phyloP scores from a whole-genome alignment of 139 green algal genomes.

The Auxenochlorella protothecoides region DNA sequence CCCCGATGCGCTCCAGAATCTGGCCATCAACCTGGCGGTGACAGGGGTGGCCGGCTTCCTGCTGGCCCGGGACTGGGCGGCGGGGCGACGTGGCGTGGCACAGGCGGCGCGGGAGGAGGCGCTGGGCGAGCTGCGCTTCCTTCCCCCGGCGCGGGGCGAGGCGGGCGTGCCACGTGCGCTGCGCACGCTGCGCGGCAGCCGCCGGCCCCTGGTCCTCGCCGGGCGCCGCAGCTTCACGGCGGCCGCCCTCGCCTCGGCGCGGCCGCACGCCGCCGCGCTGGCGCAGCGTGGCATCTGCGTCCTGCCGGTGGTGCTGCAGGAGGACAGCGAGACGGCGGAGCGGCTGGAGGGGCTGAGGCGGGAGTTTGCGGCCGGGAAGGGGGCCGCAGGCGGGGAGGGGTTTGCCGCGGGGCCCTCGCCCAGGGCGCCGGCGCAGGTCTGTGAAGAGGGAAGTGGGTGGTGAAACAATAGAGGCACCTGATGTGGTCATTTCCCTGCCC shows the following conservation, averaged over 20 bases:
- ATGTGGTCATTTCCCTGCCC: too few relatives aligned
- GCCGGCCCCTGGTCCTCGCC: not conserved
- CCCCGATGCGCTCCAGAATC: constrained; percentile 63
- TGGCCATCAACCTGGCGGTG: constrained; percentile 64
- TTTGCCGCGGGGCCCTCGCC: not conserved
- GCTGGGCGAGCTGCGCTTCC: constrained; percentile 46
- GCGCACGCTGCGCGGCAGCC: not conserved
- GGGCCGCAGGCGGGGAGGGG: not conserved
- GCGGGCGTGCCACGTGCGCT: too few relatives aligned
- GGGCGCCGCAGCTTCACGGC: not conserved
- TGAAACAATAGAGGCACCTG: not conserved
- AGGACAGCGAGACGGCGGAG: not conserved
- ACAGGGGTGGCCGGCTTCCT: constrained; percentile 54
- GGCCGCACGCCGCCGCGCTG: not conserved
- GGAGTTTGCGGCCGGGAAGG: not conserved
- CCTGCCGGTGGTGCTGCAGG: not conserved
- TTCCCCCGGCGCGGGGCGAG: too few relatives aligned
- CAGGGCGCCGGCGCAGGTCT: not conserved
- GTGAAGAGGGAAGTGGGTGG: not conserved
- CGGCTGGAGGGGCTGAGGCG: not conserved
- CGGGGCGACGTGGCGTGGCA: constrained; percentile 29
- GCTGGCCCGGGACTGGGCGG: constrained; percentile 56
- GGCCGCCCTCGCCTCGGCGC: too few relatives aligned
- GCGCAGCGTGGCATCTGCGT: not conserved
- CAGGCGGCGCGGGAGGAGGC: constrained; percentile 66